Conservation (phyloP, 345 rosid genomes). For the Melaleuca alternifolia region DNA sequence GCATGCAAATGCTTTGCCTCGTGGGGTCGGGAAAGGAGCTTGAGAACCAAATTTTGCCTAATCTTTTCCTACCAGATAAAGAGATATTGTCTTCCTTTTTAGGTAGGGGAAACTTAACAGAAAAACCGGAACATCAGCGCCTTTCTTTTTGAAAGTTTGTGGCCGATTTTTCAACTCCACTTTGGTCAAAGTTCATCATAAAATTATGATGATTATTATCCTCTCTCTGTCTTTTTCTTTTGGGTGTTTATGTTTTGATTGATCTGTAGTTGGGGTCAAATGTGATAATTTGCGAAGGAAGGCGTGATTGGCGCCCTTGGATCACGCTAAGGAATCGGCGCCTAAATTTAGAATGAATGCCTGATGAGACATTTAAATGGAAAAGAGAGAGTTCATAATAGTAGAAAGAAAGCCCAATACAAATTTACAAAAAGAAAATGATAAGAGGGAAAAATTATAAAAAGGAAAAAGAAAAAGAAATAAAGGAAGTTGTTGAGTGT, state of each 20-base stretch:
- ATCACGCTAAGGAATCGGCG: constrained; percentile 46
- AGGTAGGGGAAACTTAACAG: not conserved
- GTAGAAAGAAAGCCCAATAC: not conserved
- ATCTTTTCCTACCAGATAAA: not conserved
- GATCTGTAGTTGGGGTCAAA: not conserved
- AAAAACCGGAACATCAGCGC: not conserved
- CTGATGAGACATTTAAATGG: not conserved
- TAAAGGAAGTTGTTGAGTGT: no score
- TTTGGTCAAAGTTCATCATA: not conserved
- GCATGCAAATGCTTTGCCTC: not conserved
- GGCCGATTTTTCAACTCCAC: not conserved
- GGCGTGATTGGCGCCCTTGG: constrained; percentile 40
- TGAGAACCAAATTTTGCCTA: not conserved
- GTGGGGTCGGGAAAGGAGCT: not conserved
- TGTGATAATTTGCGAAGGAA: not conserved
- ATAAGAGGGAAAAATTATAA: not conserved
- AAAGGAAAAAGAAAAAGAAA: not conserved
- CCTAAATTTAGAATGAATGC: not conserved
- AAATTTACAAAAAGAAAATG: not conserved
- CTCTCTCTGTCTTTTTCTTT: no score
- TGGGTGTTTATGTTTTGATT: not conserved
- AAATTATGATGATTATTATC: not conserved
- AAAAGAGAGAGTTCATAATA: not conserved
- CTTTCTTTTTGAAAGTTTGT: not conserved
- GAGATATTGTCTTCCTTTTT: not conserved